phyloP scores from a whole-genome alignment of 495 filamentous ascomycete genomes.

The Aspergillus coremiiformis region DNA sequence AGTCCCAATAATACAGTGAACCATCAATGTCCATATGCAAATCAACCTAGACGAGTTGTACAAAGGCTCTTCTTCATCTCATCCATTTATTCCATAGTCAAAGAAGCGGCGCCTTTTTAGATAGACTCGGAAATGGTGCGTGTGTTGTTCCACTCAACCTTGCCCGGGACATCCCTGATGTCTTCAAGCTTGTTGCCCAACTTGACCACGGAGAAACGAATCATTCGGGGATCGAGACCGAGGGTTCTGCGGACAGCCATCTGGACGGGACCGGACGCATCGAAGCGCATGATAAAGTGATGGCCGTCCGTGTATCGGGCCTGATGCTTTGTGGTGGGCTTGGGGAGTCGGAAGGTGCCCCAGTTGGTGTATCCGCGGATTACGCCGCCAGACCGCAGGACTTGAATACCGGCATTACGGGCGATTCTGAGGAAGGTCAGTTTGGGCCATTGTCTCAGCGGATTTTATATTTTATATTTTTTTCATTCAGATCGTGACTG shows the following conservation, averaged over 20 bases:
- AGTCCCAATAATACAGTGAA: constrained; percentile 26
- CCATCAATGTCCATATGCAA: constrained; percentile 7
- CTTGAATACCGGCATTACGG: constrained; percentile 70
- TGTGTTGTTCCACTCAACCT: constrained; percentile 50
- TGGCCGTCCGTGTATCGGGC: constrained; percentile 73
- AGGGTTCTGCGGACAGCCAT: constrained; percentile 63
- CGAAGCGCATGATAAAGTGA: constrained; percentile 98
- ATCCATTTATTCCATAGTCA: not conserved
- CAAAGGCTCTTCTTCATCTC: constrained; percentile 6
- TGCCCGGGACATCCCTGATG: constrained; percentile 53
- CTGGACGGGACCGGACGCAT: constrained; percentile 63
- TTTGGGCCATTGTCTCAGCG: constrained; percentile 2
- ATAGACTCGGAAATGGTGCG: constrained; percentile 27
- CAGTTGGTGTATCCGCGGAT: constrained; percentile 91
- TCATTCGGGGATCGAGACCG: constrained; percentile 83
- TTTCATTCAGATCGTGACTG: not conserved
- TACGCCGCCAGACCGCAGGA: constrained; percentile 81
- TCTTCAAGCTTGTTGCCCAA: constrained; percentile 71
- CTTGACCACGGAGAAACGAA: constrained; percentile 79
- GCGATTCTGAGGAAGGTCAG: constrained; percentile 56
- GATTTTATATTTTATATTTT: too few relatives aligned
- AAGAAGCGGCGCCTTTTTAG: constrained; percentile 1
- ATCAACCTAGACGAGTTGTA: constrained; percentile 13
- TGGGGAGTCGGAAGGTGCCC: constrained; percentile 81
- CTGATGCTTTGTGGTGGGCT: constrained; percentile 66